A percentile compares a stretch with the other conserved stretches of the same genome.
Evolutionary conservation across 768 basidiomycete genomes (phyloP).

Genomic region (Naganishia onofrii): DNA sequence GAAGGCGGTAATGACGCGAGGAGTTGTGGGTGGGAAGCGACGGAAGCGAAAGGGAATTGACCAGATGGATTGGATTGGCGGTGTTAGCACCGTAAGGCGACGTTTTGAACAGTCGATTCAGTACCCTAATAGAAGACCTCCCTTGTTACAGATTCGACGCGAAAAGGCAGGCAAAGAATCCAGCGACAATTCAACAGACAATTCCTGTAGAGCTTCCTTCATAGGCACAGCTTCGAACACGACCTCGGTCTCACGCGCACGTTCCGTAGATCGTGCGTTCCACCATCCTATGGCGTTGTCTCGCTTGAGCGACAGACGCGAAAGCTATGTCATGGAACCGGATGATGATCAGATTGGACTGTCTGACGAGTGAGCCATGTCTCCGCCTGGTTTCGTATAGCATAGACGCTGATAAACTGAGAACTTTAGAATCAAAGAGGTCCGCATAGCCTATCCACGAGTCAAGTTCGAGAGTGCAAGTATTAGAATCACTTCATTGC

Average conservation of each 20-base stretch:
- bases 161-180: slow-evolving; percentile 33
- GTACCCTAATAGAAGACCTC: slow-evolving; percentile 36
- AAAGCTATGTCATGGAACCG: slow-evolving; percentile 7
- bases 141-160: slow-evolving; percentile 25
- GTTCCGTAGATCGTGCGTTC: slow-evolving; percentile 18
- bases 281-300: slow-evolving; percentile 13
- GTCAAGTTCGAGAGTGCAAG: slow-evolving; percentile 73
- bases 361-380: slow-evolving; percentile 28
- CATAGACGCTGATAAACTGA: not conserved
- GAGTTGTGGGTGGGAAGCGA: slow-evolving; percentile 36
- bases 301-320: slow-evolving; percentile 15
- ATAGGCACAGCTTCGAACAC: slow-evolving; percentile 16
- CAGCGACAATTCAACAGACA: slow-evolving; percentile 23
- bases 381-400: too few relatives aligned
- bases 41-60: slow-evolving; percentile 36
- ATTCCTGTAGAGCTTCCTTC: slow-evolving; percentile 18
- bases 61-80: slow-evolving; percentile 49
- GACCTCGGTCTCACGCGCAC: slow-evolving; percentile 23
- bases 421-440: slow-evolving; percentile 50
- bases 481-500: not conserved
- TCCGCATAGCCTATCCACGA: slow-evolving; percentile 68
- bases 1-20: slow-evolving; percentile 49
- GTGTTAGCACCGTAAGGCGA: slow-evolving; percentile 38
- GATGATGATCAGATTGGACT: slow-evolving; percentile 29
- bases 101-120: not conserved